Base-by-base conservation (phyloP, 2,329 filamentous ascomycete species). In the Diaporthe vexans region DNA sequence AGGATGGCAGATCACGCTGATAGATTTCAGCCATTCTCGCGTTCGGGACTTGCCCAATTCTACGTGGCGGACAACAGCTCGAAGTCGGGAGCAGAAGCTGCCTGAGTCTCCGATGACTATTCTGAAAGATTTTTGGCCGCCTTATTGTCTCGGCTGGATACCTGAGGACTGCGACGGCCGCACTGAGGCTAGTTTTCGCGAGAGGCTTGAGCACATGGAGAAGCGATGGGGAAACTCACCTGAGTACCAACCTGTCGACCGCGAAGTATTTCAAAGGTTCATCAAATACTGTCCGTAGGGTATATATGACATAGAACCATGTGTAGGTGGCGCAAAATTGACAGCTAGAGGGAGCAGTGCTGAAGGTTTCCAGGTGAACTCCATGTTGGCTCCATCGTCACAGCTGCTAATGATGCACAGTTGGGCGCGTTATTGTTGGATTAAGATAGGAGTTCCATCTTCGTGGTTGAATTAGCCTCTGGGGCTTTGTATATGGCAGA, bases 21-120 rank as follows among this genome's bases (percentile, higher is more conserved):
- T 59, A 4, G 58, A 61, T 43, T 61, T 61, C 37, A 61, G 58
- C n/a, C 58, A 61, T 37, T 61, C 58, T 46, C 58, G 58, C 19
- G 58, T 61, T 17, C 58, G 21, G 24, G 58, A 61, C 3, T 37
- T 43, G 26, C 58, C 58, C 58, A 40, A 40, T 11, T 58, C 56
- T 58, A 58, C 11, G n/a, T 58, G 29, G 29, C 13, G 56, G 56
- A 58, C 56, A 58, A 57, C 26, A 57, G 21, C 5, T 57, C 56
- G 33, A 57, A 33, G 17, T 40, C 57, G 57, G 57, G 35, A 40
- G 5, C n/a, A 26, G 7, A 40, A 40, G 57, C 35, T 21, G 57
- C 57, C 57, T 37, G 57, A 59, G 40, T 40, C 35, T 43, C 57
- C 57, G 11, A 59, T 59, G 35, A 59, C 57, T 37, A 21, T 40